Percentiles rank a stretch among this genome's conserved stretches.
phyloP scores from a whole-genome alignment of 2,329 filamentous ascomycete genomes.

The Blastomyces silverae region DNA sequence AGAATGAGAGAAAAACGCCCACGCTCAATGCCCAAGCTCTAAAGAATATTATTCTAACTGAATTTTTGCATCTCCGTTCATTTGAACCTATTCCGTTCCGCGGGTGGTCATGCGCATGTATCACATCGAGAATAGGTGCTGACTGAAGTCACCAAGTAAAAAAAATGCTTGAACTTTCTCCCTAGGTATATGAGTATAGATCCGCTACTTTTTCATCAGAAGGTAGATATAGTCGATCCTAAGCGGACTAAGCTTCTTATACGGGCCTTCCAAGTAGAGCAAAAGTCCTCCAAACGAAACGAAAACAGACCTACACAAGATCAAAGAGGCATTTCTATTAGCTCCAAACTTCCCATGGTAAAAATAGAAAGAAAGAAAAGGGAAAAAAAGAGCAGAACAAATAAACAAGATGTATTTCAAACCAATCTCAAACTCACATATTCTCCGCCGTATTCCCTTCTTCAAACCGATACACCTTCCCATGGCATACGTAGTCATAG shows the following conservation, averaged over 20 bases:
- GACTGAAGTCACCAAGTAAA: neutral
- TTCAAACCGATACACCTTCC: slow-evolving; percentile 48
- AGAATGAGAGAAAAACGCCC: slow-evolving; percentile 32
- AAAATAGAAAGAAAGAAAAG: neutral
- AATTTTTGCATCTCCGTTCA: slow-evolving; percentile 13
- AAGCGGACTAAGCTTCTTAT: slow-evolving; percentile 88
- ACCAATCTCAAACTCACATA: slow-evolving; percentile 58
- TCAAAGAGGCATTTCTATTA: slow-evolving; percentile 27
- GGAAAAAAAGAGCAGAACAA: neutral
- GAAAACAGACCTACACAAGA: slow-evolving; percentile 68
- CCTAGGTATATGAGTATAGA: neutral
- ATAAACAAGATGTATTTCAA: neutral
- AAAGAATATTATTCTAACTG: slow-evolving; percentile 24
- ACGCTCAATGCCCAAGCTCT: slow-evolving; percentile 34
- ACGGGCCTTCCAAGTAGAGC: slow-evolving; percentile 84
- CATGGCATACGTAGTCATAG: slow-evolving; percentile 48
- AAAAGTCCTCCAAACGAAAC: slow-evolving; percentile 88
- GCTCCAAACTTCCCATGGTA: neutral
- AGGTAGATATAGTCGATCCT: slow-evolving; percentile 92
- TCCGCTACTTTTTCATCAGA: slow-evolving; percentile 73
- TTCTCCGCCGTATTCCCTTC: slow-evolving; percentile 61
- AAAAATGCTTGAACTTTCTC: neutral
- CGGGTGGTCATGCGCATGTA: neutral
- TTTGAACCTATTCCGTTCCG: neutral
- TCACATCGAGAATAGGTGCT: neutral